Conservation (phyloP, 176 grass and related monocot genomes). For the Neostapfia colusana region DNA sequence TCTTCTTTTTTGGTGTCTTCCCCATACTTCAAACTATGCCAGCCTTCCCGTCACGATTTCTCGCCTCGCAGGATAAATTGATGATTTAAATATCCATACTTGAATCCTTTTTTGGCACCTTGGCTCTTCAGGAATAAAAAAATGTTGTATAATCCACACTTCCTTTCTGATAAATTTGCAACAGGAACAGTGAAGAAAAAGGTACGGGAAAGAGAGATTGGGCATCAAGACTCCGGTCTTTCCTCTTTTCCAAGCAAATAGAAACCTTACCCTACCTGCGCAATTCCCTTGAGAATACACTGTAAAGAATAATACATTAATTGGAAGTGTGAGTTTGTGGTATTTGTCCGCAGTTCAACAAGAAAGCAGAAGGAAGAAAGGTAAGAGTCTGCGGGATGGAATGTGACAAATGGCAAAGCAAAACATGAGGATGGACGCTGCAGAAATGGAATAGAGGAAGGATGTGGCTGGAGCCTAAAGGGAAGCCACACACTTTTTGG, state of each 20-base stretch:
- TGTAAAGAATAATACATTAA: background rate
- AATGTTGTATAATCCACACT: background rate
- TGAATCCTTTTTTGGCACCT: background rate
- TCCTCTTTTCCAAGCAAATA: constrained; percentile 39
- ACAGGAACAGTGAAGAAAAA: constrained; percentile 11
- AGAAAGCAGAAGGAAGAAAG: background rate
- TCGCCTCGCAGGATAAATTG: background rate
- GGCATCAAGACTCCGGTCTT: constrained; percentile 19
- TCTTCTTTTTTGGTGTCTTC: constrained; percentile 58
- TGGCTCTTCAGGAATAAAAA: constrained; percentile 1
- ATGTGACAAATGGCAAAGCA: constrained; percentile 31
- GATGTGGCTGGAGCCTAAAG: constrained; percentile 20
- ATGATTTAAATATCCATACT: background rate
- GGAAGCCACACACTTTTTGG: constrained; percentile 60
- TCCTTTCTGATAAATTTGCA: constrained; percentile 14
- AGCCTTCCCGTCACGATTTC: background rate
- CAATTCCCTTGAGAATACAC: constrained; percentile 22
- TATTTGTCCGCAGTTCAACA: background rate
- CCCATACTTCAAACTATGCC: constrained; percentile 47
- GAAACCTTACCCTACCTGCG: constrained; percentile 35
- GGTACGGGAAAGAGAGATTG: constrained; percentile 37
- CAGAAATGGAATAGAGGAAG: constrained; percentile 3
- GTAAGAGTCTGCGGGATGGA: background rate
- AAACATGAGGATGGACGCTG: constrained; percentile 36
- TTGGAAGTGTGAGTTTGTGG: background rate